These are phyloP conservation scores for Paxillus ammoniavirescens DNA, from an alignment of 768 basidiomycete genomes.

Conservation along the genomic window DNA sequence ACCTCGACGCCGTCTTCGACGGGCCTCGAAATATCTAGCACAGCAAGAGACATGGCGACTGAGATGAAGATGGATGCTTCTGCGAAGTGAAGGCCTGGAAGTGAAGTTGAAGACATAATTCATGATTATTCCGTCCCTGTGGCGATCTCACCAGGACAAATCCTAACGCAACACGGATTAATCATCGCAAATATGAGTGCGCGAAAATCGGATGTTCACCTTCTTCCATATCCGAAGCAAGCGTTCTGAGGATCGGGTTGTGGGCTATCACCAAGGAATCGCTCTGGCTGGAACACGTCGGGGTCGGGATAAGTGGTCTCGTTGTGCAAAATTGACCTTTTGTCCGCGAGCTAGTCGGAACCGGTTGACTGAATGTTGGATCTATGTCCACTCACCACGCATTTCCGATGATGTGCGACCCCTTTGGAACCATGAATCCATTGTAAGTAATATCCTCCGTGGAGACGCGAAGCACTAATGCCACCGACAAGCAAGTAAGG, in stretches of 20 bases:
- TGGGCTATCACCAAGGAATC: conserved; percentile 25
- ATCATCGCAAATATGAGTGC: not conserved
- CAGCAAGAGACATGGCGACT: conserved; percentile 39
- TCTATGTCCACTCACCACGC: conserved; percentile 18
- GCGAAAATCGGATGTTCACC: conserved; percentile 10
- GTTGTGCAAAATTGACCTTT: conserved; percentile 56
- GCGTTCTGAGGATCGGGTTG: conserved; percentile 16
- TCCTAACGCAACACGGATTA: not conserved
- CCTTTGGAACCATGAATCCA: conserved; percentile 22
- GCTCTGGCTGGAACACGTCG: conserved; percentile 32
- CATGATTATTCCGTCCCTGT: not conserved
- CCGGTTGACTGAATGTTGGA: not conserved
- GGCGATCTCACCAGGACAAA: conserved; percentile 16
- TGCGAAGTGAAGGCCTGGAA: conserved; percentile 29
- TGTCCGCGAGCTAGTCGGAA: not conserved
- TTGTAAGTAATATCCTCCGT: conserved; percentile 19
- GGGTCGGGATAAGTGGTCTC: conserved; percentile 37
- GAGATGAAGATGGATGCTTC: conserved; percentile 27
- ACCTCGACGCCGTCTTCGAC: conserved; percentile 41
- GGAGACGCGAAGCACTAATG: conserved; percentile 14
- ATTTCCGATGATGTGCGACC: conserved; percentile 21
- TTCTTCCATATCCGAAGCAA: conserved; percentile 31
- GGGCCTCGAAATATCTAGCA: conserved; percentile 42
- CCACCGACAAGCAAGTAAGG: not conserved
- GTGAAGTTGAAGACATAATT: not conserved